Evolutionary conservation across 176 grass and related monocot species (phyloP), one percentile per base, ranked within the genome.

Genomic region (barley (Hordeum vulgare)): DNA sequence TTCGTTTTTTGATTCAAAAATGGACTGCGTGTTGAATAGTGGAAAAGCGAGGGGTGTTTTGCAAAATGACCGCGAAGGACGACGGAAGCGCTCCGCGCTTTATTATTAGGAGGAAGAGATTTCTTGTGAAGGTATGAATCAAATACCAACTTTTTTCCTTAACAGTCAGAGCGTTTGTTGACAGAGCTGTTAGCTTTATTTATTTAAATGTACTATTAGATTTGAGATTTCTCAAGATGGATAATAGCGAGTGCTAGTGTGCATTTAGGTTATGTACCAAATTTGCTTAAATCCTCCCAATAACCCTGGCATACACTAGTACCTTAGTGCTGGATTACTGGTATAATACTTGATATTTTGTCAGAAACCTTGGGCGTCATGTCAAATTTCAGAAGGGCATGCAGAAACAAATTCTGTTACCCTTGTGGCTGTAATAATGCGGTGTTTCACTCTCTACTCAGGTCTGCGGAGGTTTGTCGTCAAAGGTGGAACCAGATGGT

Each of bases 401-500:
- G 13, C 34, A 28, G 8, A 24, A 78, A 33, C 60, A 8, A 31
- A 33, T 11, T 85, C 37, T 10, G 23, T 23, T 29, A 31, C 20
- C 45, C 65, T 47, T 68, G 33, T 76, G 33, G 8, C 42, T 36
- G 21, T 26, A 86, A 28, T 40, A 65, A 51, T 12, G 4, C 20
- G 15, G 11, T 66, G 25, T 74, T 39, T 72, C 7, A n/a, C 18
- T 56, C 20, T 76, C 7, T 51, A 37, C 11, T 80, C 58, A 98
- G 96, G 56, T 85, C 89, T 14, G 96, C 90, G 75, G 90, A 93
- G 64, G 23, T 88, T 77, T 95, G 90, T 74, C 79, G 84, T 20
- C 80, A 64, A 45, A 81, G 93, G 34, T 98, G 96, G 93, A 79
- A 86, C 20, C 86, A 98, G 86, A 95, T 95, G 91, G 71, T 91